phyloP scores from a whole-genome alignment of 2,329 filamentous ascomycete genomes.

The Fusarium temperatum region DNA sequence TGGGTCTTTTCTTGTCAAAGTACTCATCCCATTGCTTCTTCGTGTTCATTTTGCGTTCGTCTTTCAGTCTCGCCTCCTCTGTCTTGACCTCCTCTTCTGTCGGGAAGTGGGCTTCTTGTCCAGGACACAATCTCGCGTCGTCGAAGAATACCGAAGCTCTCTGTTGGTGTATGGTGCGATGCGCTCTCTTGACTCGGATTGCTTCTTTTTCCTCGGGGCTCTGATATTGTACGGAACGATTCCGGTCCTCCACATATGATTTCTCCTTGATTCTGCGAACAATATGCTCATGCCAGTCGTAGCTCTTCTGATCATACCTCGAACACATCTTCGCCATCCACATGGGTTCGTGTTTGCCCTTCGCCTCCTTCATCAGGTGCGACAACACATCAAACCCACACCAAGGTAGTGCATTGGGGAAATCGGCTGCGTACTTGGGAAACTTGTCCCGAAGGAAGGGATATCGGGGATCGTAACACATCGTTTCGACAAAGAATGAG shows the following conservation, averaged over 20 bases:
- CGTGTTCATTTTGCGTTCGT: background rate
- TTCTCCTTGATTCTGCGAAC: background rate
- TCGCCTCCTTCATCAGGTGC: background rate
- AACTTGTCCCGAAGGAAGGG: background rate
- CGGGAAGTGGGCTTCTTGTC: background rate
- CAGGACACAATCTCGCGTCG: background rate
- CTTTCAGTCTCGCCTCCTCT: background rate
- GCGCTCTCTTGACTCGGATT: background rate
- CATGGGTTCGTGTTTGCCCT: too few species aligned
- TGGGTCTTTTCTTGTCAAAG: background rate
- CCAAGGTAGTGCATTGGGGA: background rate
- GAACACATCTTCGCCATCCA: background rate
- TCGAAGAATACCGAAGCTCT: conserved; percentile 26
- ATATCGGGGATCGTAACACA: background rate
- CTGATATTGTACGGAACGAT: background rate
- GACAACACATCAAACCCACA: background rate
- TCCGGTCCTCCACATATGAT: background rate
- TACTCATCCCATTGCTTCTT: background rate
- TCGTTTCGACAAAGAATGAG: background rate
- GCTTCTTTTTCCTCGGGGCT: background rate
- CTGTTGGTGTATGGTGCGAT: background rate
- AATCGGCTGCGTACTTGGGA: rapidly evolving
- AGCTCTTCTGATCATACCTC: background rate
- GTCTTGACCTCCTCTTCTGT: background rate
- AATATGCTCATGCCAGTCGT: too few species aligned